A percentile compares a stretch with the other conserved stretches of the same genome.
These are phyloP conservation scores for Ilyonectria destructans DNA, from an alignment of 2,329 filamentous ascomycete species.

Conservation along the genomic window DNA sequence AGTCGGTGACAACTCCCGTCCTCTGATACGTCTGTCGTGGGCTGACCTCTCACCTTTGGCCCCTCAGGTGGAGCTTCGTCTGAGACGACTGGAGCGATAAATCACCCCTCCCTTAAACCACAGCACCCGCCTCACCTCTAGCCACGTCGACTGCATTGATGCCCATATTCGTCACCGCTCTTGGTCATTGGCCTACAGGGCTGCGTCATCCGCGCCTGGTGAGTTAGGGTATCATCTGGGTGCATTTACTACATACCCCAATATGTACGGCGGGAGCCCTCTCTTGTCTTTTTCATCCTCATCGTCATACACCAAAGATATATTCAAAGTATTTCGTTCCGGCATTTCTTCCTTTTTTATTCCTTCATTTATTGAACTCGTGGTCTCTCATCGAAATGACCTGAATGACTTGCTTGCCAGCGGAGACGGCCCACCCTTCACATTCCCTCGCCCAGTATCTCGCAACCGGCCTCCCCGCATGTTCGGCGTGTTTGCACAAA, in stretches of 20 bases:
- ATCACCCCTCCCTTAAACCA: not conserved
- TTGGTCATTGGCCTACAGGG: slow-evolving; percentile 21
- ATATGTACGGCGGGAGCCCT: slow-evolving; percentile 43
- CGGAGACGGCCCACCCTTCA: slow-evolving; percentile 54
- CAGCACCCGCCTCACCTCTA: slow-evolving; percentile 13
- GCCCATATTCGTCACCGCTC: slow-evolving; percentile 21
- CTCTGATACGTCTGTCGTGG: slow-evolving; percentile 18
- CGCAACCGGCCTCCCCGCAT: slow-evolving; percentile 65
- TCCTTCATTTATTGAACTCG: slow-evolving; percentile 24
- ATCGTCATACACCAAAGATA: slow-evolving; percentile 29
- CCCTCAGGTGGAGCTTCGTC: slow-evolving; percentile 20
- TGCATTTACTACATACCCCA: slow-evolving; percentile 37
- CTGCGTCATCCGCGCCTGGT: slow-evolving; percentile 29
- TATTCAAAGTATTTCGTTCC: slow-evolving; percentile 29
- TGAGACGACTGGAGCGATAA: not conserved
- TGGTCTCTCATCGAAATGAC: slow-evolving; percentile 58
- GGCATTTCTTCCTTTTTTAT: slow-evolving; percentile 25
- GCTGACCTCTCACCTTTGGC: slow-evolving; percentile 1
- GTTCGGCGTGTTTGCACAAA: slow-evolving; percentile 74
- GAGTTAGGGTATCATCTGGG: slow-evolving; percentile 34
- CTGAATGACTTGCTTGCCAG: slow-evolving; percentile 62
- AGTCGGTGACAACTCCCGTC: slow-evolving; percentile 21
- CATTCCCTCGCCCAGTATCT: slow-evolving; percentile 58
- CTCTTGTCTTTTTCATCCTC: slow-evolving; percentile 35
- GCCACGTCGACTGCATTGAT: slow-evolving; percentile 33